Base-by-base conservation (phyloP, 1,139 yeast species). In the Saccharomycopsis hybrid region DNA sequence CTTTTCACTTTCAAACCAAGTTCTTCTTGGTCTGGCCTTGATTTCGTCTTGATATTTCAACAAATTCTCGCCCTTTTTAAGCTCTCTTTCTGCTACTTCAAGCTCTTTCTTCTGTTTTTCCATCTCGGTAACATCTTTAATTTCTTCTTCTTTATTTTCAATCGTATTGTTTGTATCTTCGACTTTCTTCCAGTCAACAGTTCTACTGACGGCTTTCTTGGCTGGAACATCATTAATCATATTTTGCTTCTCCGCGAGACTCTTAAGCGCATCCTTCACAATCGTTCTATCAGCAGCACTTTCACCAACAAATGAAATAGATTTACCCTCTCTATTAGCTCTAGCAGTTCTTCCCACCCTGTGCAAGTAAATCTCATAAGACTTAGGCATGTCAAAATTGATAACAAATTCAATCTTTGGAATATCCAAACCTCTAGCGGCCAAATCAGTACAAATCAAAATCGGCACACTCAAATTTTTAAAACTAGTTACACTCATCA, bases 281-380 rank as follows among this genome's bases (percentile, higher is more conserved):
- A 94, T 88, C 42, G 77, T 71, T 69, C 98, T 80, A 59, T 92
- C 98, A 53, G 75, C 78, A 28, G 87, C 73, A 1, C 87, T 74
- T 65, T 92, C 98, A 24, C 97, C 97, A 7, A 94, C 98, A 65
- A 92, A 81, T 3, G 97, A 82, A 44, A 92, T 84, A 44, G 97
- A 85, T 52, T 78, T 77, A 76, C 99, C 99, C 50, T 86, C 88
- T 66, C 97, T 79, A 38, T 98, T 98, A 49, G 97, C 99, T 78
- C 99, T 87, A 8, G 98, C 99, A 51, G 98, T 92, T 76, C 99
- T 86, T 69, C 98, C 98, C 56, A 94, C 97, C 73, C 99, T 84
- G 69, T 92, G 98, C 64, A 92, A 73, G 65, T 92, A 94, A 41
- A 88, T 78, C 58, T 92, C 98, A 62, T 85, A 82, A 28, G 85